A percentile compares a stretch with the other conserved stretches of the same genome.
phyloP scores from a whole-genome alignment of 2,329 filamentous ascomycete species.

The Cladosporium sp. region DNA sequence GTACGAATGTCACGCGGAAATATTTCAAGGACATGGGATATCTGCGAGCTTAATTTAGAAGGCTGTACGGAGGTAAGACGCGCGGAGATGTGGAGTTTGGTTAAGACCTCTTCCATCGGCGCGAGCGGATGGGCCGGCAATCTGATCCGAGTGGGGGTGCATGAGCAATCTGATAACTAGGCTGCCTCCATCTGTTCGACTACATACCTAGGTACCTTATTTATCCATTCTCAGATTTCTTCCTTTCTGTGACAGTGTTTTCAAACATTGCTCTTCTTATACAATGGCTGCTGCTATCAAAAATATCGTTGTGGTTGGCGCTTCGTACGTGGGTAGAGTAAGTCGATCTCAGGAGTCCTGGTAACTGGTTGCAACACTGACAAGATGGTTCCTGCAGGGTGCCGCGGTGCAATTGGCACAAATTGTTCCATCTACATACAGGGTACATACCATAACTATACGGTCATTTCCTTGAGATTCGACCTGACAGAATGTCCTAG shows the following conservation, averaged over 20 bases:
- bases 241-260: too few species aligned
- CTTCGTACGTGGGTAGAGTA: constrained; percentile 20
- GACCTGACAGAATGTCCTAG: constrained; percentile 7
- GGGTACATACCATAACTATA: not conserved
- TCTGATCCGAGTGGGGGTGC: too few species aligned
- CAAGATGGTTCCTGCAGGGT: not conserved
- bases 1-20: constrained; percentile 30
- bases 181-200: too few species aligned
- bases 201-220: too few species aligned
- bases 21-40: constrained; percentile 33
- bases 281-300: constrained; percentile 14
- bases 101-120: too few species aligned
- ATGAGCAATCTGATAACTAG: too few species aligned
- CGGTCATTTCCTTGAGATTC: too few species aligned
- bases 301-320: constrained; percentile 21
- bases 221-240: too few species aligned
- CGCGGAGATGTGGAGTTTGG: too few species aligned
- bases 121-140: too few species aligned
- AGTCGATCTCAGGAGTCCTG: not conserved
- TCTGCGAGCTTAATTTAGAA: constrained; percentile 12
- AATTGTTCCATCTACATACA: not conserved
- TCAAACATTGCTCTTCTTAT: too few species aligned
- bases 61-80: not conserved
- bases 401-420: not conserved
- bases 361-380: not conserved